Base-by-base conservation (phyloP, 331 rosid genomes). In the Cucumis variabilis region DNA sequence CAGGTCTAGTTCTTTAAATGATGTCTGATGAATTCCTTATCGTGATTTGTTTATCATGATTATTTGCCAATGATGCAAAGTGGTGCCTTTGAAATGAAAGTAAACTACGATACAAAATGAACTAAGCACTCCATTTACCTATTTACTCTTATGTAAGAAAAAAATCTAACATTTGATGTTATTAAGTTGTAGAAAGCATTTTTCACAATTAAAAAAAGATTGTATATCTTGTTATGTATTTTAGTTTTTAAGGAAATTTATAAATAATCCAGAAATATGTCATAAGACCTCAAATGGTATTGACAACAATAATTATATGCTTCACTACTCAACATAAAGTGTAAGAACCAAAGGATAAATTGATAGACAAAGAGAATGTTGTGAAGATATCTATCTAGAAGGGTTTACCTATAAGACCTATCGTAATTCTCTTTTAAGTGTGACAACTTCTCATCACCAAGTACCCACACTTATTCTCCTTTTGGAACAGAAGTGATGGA, bases 1-100 rank as follows among this genome's bases (percentile, higher is more conserved):
- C 94, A 55, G 99, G 98, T 87, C 99, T 98, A 90, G 96, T 91
- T 91, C 93, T 94, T 98, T 98, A 97, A 51, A 90, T 87, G 88
- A 97, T 90, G 89, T 87, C 93, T 78, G 85, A 85, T 73, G 94
- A 89, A 89, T n/a, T 83, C 93, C 93, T 89, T 96, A n/a, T n/a
- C n/a, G n/a, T n/a, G n/a, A n/a, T n/a, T n/a, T n/a, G n/a, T n/a
- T n/a, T n/a, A n/a, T n/a, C n/a, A n/a, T n/a, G 87, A 97, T 90
- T 88, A 96, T 88, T 98, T 94, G 96, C 88, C 84, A 71, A 89
- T 70, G 53, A 90, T 19, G 85, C 87, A 89, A 86, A 86, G 82
- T 27, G 53, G 81, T 1, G 30, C 21, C 33, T 33, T 62, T 82
- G 72, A 82, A 82, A 82, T 21, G 72, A 82, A 80, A 82, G 20